Conservation (phyloP, 352 stramenopile genomes). For the Phytophthora agathidicida region DNA sequence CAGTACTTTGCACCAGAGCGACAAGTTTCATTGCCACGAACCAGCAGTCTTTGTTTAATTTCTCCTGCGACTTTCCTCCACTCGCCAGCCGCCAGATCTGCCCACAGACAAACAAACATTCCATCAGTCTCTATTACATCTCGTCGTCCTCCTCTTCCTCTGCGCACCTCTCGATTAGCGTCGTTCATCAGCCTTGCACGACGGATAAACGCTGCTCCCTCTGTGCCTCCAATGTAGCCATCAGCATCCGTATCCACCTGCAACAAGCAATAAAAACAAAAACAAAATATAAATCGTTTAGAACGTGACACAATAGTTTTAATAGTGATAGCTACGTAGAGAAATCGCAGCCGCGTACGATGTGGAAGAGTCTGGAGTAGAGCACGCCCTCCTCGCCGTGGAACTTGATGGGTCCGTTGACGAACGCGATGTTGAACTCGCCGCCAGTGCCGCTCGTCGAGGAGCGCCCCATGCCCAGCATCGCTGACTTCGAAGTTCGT, state of each 20-base stretch:
- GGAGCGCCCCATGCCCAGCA: slow-evolving; percentile 37
- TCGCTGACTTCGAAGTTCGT: slow-evolving; percentile 20
- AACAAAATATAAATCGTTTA: slow-evolving; percentile 1
- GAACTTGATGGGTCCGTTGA: slow-evolving; percentile 88
- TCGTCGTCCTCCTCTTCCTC: not conserved
- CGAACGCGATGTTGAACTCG: slow-evolving; percentile 83
- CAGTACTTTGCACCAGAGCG: slow-evolving; percentile 81
- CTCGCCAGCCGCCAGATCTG: slow-evolving; percentile 89
- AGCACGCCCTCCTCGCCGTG: slow-evolving; percentile 79
- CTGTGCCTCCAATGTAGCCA: slow-evolving; percentile 73
- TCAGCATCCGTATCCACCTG: slow-evolving; percentile 83
- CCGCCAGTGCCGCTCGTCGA: slow-evolving; percentile 36
- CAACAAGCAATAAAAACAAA: not conserved
- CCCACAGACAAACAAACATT: not conserved
- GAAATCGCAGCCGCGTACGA: slow-evolving; percentile 45
- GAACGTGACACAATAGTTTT: not conserved
- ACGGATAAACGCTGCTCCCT: slow-evolving; percentile 85
- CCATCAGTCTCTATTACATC: not conserved
- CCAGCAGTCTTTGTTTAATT: slow-evolving; percentile 90
- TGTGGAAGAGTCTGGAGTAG: slow-evolving; percentile 85
- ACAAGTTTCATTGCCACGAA: slow-evolving; percentile 92
- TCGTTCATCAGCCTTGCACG: slow-evolving; percentile 82
- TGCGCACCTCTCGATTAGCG: slow-evolving; percentile 77
- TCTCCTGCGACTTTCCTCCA: slow-evolving; percentile 87
- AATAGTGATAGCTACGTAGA: not conserved